Evolutionary conservation across 75 land plant genomes (phyloP).

Genomic region (Selaginella tamariscina): DNA sequence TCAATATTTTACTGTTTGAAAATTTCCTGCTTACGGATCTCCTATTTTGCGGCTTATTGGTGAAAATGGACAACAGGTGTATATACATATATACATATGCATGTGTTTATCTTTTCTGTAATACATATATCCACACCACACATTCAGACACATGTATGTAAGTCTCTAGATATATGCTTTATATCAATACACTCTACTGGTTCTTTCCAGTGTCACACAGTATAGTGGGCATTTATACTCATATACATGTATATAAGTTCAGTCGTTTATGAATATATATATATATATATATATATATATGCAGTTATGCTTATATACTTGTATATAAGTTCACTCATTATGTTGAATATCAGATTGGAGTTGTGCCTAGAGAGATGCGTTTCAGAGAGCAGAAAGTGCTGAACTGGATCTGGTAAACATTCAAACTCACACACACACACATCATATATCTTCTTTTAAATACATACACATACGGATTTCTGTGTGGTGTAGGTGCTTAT

Average conservation of each 20-base stretch:
- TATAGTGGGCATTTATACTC: no score
- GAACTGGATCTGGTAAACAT: constrained; percentile 14
- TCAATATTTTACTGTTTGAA: not conserved
- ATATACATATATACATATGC: not conserved
- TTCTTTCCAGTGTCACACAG: no score
- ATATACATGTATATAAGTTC: no score
- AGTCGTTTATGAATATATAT: no score
- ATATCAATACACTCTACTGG: no score
- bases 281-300: no score
- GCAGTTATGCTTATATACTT: no score
- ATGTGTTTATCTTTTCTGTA: not conserved
- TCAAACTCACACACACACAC: not conserved
- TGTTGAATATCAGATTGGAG: constrained; percentile 3
- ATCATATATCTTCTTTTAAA: not conserved
- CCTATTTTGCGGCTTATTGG: not conserved
- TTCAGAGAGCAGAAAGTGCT: not conserved
- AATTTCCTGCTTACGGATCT: not conserved
- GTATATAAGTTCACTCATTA: no score
- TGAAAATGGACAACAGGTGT: not conserved
- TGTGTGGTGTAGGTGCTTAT: not conserved
- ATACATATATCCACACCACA: no score
- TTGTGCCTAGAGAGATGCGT: constrained; percentile 11
- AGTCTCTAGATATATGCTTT: no score
- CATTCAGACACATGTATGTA: no score
- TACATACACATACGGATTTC: not conserved